Evolutionary conservation across 768 basidiomycete genomes (phyloP).

Genomic region (Hygrophorus pudorinus): DNA sequence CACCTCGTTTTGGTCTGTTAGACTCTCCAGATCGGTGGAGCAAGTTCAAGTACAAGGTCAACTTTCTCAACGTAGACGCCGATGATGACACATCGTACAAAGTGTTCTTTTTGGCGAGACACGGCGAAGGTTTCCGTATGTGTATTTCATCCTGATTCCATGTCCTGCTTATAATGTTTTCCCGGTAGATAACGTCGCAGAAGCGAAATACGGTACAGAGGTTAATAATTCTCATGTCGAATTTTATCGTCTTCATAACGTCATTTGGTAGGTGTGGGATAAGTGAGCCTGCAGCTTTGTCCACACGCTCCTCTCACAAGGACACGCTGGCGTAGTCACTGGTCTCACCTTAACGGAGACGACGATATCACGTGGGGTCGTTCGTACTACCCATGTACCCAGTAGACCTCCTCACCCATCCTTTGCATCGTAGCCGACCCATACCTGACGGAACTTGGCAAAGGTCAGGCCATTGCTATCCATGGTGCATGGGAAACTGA

Average conservation of each 20-base stretch:
- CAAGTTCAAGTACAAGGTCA: no score
- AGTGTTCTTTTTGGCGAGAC: no score
- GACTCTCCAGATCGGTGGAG: slow-evolving; percentile 28
- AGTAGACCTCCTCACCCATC: neutral
- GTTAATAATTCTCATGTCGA: neutral
- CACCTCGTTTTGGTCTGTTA: slow-evolving; percentile 46
- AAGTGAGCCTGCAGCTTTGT: no score
- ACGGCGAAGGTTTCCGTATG: slow-evolving; percentile 69
- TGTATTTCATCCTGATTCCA: slow-evolving; percentile 7
- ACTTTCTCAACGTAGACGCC: no score
- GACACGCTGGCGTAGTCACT: slow-evolving; percentile 32
- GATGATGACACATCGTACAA: no score
- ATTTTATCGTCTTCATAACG: neutral
- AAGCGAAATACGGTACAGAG: slow-evolving; percentile 44
- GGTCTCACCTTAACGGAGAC: slow-evolving; percentile 52
- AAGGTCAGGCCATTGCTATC: no score
- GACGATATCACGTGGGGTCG: no score
- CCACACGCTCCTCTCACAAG: neutral
- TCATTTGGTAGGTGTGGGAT: slow-evolving; percentile 24
- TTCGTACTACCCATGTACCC: slow-evolving; percentile 23
- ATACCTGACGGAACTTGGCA: slow-evolving; percentile 47
- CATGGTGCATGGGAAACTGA: no score
- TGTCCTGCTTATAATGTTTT: neutral
- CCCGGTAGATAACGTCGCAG: slow-evolving; percentile 54
- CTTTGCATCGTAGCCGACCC: slow-evolving; percentile 42